A percentile compares a stretch with the other conserved stretches of the same genome.
phyloP scores from a whole-genome alignment of 108 stramenopile genomes.

The Cyclotella cryptica region DNA sequence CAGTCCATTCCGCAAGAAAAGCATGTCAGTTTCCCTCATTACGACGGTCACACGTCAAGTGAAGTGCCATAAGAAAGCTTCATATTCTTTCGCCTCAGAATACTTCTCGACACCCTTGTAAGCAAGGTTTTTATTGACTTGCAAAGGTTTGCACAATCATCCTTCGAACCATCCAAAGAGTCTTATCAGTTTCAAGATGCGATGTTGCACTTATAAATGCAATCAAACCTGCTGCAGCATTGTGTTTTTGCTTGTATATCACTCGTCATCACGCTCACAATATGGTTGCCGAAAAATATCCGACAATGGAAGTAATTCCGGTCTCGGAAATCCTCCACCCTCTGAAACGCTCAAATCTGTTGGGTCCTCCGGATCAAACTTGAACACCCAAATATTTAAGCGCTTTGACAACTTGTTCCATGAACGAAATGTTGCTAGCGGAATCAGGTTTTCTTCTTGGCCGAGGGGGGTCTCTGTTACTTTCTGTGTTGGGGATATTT shows the following conservation, averaged over 20 bases:
- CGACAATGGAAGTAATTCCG: constrained; percentile 56
- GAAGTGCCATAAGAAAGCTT: too few species aligned
- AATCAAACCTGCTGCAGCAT: too few species aligned
- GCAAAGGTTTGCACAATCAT: too few species aligned
- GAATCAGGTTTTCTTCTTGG: constrained; percentile 30
- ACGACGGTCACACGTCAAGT: too few species aligned
- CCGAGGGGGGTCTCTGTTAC: background rate
- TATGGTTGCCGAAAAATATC: constrained; percentile 46
- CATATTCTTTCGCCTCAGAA: too few species aligned
- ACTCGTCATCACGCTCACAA: background rate
- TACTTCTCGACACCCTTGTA: too few species aligned
- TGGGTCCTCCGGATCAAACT: constrained; percentile 49
- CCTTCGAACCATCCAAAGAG: too few species aligned
- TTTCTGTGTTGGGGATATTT: background rate
- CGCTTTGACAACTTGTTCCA: constrained; percentile 60
- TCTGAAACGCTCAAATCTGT: constrained; percentile 51
- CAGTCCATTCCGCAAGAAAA: too few species aligned
- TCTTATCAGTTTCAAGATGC: too few species aligned
- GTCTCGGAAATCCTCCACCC: constrained; percentile 60
- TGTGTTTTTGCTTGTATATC: background rate
- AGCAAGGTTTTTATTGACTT: too few species aligned
- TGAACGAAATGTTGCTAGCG: constrained; percentile 50
- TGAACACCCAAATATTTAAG: constrained; percentile 59
- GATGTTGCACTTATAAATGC: too few species aligned
- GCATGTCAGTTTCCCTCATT: too few species aligned